Base-by-base conservation (phyloP, 768 basidiomycete genomes). In the Mycena rebaudengoi region DNA sequence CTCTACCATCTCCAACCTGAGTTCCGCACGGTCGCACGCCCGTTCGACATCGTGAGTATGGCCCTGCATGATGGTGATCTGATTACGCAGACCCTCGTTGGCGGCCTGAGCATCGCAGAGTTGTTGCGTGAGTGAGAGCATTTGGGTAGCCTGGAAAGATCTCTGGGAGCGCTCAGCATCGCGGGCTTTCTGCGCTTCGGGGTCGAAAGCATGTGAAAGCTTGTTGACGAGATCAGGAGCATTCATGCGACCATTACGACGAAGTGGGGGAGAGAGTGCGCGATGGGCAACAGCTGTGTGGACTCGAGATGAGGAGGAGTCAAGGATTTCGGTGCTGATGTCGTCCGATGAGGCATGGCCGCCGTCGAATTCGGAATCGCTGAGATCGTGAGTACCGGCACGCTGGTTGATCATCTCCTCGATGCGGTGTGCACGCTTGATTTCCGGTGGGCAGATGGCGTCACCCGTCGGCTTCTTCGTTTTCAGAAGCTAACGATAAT, bases 401-500 rank as follows among this genome's bases (percentile, higher is more conserved):
- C 48, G 39, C 33, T 72, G 67, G 43, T 69, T 69, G 32, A 75
- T 71, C 0, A 63, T 23, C 0, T 43, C 26, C 4, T 74, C 66
- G 54, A 75, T 64, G 1, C 51, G 16, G 43, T 73, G 73, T 1
- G 70, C 73, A n/a, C 52, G 57, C 12, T 65, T 60, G 14, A 74
- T 43, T 14, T 73, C 66, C 20, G 63, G 67, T 16, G 72, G 73
- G 50, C 70, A 71, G 0, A 60, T 28, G 4, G 66, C 73, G 65
- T 60, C 61, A 16, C 77, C 75, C 4, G 72, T 78, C n/a, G 76
- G 75, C 65, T 76, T 74, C 16, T 64, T 70, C 4, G 66, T 68
- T 39, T 66, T 72, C 7, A 72, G 43, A 12, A 49, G 23, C 56
- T 58, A 13, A 58, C 5, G 16, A 32, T 26, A 20, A 51, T 11